Evolutionary conservation across 2,329 filamentous ascomycete genomes (phyloP).

Genomic region (Hypoxylon sp.): DNA sequence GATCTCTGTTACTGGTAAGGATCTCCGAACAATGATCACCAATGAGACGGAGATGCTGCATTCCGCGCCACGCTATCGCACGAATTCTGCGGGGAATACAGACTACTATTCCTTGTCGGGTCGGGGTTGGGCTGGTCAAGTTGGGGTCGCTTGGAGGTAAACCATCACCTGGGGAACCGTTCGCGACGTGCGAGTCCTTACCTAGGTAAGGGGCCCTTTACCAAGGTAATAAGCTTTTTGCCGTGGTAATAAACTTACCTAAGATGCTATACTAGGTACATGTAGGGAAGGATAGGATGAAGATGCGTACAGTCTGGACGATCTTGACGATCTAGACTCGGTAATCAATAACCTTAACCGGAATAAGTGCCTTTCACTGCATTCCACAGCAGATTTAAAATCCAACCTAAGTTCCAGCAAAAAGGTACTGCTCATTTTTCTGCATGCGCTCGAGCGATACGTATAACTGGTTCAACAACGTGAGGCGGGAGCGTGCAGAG

Average conservation of each 20-base stretch:
- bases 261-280: not conserved
- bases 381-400: conserved; percentile 2
- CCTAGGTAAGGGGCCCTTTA: too few relatives aligned
- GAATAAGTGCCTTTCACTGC: conserved; percentile 1
- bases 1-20: not conserved
- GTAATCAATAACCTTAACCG: conserved; percentile 2
- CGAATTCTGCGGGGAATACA: conserved; percentile 21
- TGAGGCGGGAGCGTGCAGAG: not conserved
- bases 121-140: not conserved
- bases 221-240: too few relatives aligned
- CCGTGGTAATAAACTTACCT: too few relatives aligned
- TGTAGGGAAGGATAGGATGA: conserved; percentile 1
- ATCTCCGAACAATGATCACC: conserved; percentile 27
- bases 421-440: not conserved
- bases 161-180: conserved; percentile 10
- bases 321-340: conserved; percentile 19
- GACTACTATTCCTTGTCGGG: conserved; percentile 6
- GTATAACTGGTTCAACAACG: too few relatives aligned
- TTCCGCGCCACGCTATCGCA: conserved; percentile 32
- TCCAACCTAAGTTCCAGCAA: not conserved
- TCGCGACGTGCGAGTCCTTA: conserved; percentile 17
- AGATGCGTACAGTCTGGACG: not conserved
- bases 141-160: not conserved
- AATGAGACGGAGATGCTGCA: conserved; percentile 26
- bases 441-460: not conserved